Base-by-base conservation (phyloP, 306 rosid genomes). In the Sicyos edulis region DNA sequence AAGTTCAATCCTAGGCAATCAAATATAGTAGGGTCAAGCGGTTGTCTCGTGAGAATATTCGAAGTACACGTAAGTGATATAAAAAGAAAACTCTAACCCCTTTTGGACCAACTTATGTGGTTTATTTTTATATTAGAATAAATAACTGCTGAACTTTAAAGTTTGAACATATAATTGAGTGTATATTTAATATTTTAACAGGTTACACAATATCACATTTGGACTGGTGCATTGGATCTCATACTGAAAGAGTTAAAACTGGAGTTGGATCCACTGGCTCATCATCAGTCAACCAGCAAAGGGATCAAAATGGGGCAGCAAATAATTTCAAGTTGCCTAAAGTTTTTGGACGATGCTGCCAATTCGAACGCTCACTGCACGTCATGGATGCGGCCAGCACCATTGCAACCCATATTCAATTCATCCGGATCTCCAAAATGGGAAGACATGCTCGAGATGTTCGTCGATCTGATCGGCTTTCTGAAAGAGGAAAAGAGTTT, bases 361-460 rank as follows among this genome's bases (percentile, higher is more conserved):
- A 21, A 50, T 73, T 63, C 72, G 17, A 69, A 63, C 61, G 88
- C 85, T 20, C 77, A 83, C 20, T 80, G 85, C 52, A 75, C 87
- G 68, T 90, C 96, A 2, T 93, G 98, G 98, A 90, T 91, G 88
- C 80, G 83, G 78, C 91, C 89, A 73, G 62, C 80, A 0, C 89
- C 90, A 61, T 58, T 77, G 49, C 87, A 80, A 83, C 5, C 19
- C 0, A n/a, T 29, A 4, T 69, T 61, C 47, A 74, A 70, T 53
- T 67, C 86, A 3, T 77, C 81, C 11, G 71, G 75, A 60, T 66
- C 89, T n/a, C 81, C 22, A 5, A 90, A 79, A 83, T 92, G 98
- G 98, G 89, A 88, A 75, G 96, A 90, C 78, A 79, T 93, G 71
- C 86, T 88, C 3, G 86, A 81, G 72, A 93, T 93, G 98, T 82